Evolutionary conservation across 2,329 filamentous ascomycete genomes (phyloP).

Genomic region (Exophiala aquamarina): DNA sequence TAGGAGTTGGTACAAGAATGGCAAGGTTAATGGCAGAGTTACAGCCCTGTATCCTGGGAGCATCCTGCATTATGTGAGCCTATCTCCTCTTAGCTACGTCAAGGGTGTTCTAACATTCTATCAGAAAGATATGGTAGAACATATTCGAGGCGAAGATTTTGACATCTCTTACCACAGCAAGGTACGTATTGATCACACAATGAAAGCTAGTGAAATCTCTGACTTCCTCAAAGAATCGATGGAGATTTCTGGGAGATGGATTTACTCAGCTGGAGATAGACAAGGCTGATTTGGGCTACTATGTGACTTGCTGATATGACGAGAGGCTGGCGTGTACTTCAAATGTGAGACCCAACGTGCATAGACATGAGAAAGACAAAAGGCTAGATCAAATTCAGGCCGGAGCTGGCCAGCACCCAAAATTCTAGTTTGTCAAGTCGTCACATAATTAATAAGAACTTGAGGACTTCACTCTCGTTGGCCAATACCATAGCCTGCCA

Average conservation of each 20-base stretch:
- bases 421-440: no score
- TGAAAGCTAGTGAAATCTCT: neutral
- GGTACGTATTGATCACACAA: constrained; percentile 2
- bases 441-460: no score
- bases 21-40: constrained; percentile 44
- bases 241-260: constrained; percentile 52
- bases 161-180: constrained; percentile 44
- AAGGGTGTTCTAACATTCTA: neutral
- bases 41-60: constrained; percentile 49
- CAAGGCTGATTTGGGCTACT: constrained; percentile 18
- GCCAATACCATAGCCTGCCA: no score
- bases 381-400: no score
- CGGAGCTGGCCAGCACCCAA: no score
- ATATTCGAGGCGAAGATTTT: constrained; percentile 47
- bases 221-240: constrained; percentile 37
- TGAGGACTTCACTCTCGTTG: no score
- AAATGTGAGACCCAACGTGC: no score
- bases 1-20: constrained; percentile 55
- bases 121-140: constrained; percentile 17
- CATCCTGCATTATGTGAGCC: constrained; percentile 20
- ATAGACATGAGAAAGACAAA: no score
- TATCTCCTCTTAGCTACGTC: no score
- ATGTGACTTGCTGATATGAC: constrained; percentile 6
- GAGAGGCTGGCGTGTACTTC: no score
- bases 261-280: constrained; percentile 38